Percentiles rank a stretch among this genome's conserved stretches.
phyloP scores from a whole-genome alignment of 352 stramenopile genomes.

The Elongisporangium anandrum region DNA sequence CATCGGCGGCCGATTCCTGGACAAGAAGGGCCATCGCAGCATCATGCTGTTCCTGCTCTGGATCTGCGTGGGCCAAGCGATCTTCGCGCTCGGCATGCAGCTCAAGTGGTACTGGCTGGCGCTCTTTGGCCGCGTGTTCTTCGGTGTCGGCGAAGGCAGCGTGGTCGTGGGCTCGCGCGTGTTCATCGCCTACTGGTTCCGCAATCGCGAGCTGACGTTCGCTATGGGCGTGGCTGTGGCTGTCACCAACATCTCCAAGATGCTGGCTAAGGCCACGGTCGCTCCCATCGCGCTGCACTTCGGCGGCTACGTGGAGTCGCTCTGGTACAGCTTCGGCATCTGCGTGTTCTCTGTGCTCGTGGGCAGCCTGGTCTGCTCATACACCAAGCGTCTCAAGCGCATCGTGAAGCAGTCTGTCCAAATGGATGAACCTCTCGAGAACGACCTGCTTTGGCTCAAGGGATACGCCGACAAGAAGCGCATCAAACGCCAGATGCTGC shows the following conservation, averaged over 20 bases:
- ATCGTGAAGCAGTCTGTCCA: conserved; percentile 63
- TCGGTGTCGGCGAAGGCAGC: conserved; percentile 75
- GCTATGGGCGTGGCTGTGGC: conserved; percentile 87
- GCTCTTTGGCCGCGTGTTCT: conserved; percentile 79
- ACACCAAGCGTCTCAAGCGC: conserved; percentile 54
- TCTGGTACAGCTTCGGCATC: conserved; percentile 74
- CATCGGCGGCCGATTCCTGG: conserved; percentile 66
- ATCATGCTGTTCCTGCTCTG: conserved; percentile 79
- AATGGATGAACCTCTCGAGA: conserved; percentile 47
- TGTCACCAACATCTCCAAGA: conserved; percentile 90
- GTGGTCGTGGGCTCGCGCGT: conserved; percentile 78
- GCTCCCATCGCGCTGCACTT: conserved; percentile 83
- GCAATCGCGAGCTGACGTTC: conserved; percentile 80
- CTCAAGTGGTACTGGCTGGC: conserved; percentile 70
- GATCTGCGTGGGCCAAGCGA: conserved; percentile 79
- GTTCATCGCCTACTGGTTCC: conserved; percentile 83
- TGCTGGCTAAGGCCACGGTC: conserved; percentile 86
- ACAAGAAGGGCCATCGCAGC: conserved; percentile 70
- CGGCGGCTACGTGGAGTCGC: conserved; percentile 77
- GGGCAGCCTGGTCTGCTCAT: conserved; percentile 48
- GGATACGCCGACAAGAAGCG: conserved; percentile 70
- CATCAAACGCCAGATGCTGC: conserved; percentile 32
- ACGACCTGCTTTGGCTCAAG: conserved; percentile 59
- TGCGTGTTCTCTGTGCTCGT: conserved; percentile 53
- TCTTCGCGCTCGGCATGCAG: conserved; percentile 76